Evolutionary conservation across 108 stramenopile species (phyloP).

Genomic region (Stephanodiscus triporus): DNA sequence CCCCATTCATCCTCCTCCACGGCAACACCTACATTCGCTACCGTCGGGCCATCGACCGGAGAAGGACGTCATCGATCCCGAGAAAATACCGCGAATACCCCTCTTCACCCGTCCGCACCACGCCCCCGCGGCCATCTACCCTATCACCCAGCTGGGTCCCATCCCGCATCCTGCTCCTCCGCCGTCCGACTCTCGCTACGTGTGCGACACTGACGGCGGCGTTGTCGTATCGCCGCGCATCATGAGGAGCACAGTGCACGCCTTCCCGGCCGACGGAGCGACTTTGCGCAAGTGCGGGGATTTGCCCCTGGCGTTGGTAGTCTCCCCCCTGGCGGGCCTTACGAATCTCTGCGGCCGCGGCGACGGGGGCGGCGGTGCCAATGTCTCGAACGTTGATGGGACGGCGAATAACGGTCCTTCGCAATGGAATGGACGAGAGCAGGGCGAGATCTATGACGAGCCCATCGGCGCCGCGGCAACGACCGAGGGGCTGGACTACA

Average conservation of each 20-base stretch:
- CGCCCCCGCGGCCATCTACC: constrained; percentile 50
- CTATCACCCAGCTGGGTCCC: constrained; percentile 7
- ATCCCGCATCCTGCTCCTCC: constrained; percentile 46
- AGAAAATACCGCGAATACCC: constrained; percentile 62
- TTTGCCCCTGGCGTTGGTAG: constrained; percentile 63
- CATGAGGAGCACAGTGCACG: constrained; percentile 61
- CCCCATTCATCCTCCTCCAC: neutral
- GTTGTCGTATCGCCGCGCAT: constrained; percentile 61
- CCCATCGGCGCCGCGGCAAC: neutral
- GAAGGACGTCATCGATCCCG: constrained; percentile 53
- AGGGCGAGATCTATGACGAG: constrained; percentile 38
- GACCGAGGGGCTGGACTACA: constrained; percentile 26
- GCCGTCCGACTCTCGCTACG: constrained; percentile 61
- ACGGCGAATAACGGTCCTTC: neutral
- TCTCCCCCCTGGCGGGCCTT: constrained; percentile 63
- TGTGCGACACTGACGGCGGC: constrained; percentile 4
- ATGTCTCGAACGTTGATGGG: neutral
- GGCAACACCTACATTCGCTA: constrained; percentile 6
- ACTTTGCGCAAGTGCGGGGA: constrained; percentile 53
- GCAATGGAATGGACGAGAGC: constrained; percentile 42
- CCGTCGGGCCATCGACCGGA: constrained; percentile 6
- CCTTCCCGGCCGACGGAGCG: constrained; percentile 56
- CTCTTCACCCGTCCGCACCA: constrained; percentile 62
- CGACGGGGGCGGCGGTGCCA: neutral
- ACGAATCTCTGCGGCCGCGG: constrained; percentile 24